Base-by-base conservation (phyloP, 1,139 yeast genomes). In the Lizanozyma gosingica region DNA sequence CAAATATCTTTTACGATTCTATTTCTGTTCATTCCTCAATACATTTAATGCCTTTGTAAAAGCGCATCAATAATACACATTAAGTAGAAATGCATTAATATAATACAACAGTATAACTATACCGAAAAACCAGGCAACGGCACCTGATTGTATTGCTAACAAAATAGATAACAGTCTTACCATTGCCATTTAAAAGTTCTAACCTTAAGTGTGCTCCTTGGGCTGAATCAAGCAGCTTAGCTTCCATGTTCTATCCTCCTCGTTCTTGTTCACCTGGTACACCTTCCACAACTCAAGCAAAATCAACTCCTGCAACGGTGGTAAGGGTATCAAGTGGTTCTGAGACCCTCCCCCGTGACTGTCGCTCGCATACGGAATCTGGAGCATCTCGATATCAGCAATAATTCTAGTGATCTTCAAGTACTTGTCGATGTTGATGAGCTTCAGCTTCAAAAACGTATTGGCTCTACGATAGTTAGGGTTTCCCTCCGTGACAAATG, bases 401-500 rank as follows among this genome's bases (percentile, higher is more conserved):
- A 88, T 73, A 37, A 85, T 75, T 45, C 80, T 70, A 3, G 95
- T 79, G 37, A 83, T 73, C 54, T 83, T 83, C 58, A 76, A 71
- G 57, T 83, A 85, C 53, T 90, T 84, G 56, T 87, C 96, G 50
- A 87, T 78, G 55, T 90, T 88, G 54, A 90, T 79, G 49, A 81
- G 70, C 48, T 75, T 75, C 48, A 74, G 77, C 49, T 67, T 71
- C 52, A 73, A 70, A 52, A 81, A 80, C 14, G 78, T 68, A 41
- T 76, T 71, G 18, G 80, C 80, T 45, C 71, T 75, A 53, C 88
- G 67, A 53, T 72, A 77, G 49, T 75, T 81, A 33, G 87, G 76
- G 56, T 87, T 88, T 15, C 97, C 97, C 52, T 90, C 97, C 39
- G 81, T 79, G 18, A 87, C 80, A 62, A 88, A 85, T 0, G 95